Base-by-base conservation (phyloP, 495 filamentous ascomycete species). In the Aspergillus coremiiformis region DNA sequence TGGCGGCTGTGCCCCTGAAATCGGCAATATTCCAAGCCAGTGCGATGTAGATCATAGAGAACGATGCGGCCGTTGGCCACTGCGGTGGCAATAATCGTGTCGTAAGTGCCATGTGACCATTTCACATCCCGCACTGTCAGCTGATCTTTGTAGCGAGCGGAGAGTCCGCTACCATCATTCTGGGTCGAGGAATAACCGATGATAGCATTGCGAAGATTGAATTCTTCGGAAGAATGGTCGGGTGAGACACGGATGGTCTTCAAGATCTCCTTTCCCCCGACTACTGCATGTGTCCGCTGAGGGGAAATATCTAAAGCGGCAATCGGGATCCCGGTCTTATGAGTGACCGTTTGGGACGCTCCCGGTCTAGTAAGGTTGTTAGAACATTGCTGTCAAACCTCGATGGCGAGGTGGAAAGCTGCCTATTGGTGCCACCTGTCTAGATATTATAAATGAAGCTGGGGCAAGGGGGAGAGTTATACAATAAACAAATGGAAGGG, bases 1-100 rank as follows among this genome's bases (percentile, higher is more conserved):
- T 96, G 92, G 47, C 94, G 86, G 51, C 78, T 81, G 67, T 96
- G 94, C 63, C 95, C 92, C 57, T 87, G 85, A 53, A 89, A 73
- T 49, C 89, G 82, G 50, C 82, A 84, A 47, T 84, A 75, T 62
- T 94, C 89, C 27, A 94, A 67, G 24, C 83, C 83, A 39, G 82
- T 72, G 46, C 82, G 80, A 56, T 83, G 82, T 51, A 95, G 70
- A 73, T 96, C 89, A 65, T 94, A 96, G 56, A 90, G 73, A 46
- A 90, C 83, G 56, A 96, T 87, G 64, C 87, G 89, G 51, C 90
- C 90, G 69, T 86, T 90, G 46, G 84, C 84, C 49, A 85, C 88
- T 22, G 90, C 90, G 1, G 90, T 93, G 47, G 89, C 87, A 52
- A 94, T 85, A 57, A 80, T 84, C 35, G 78, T 78, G 58, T 78